A percentile compares a stretch with the other conserved stretches of the same genome.
phyloP scores from a whole-genome alignment of 2,329 filamentous ascomycete genomes.

The Colletotrichum kahawae region DNA sequence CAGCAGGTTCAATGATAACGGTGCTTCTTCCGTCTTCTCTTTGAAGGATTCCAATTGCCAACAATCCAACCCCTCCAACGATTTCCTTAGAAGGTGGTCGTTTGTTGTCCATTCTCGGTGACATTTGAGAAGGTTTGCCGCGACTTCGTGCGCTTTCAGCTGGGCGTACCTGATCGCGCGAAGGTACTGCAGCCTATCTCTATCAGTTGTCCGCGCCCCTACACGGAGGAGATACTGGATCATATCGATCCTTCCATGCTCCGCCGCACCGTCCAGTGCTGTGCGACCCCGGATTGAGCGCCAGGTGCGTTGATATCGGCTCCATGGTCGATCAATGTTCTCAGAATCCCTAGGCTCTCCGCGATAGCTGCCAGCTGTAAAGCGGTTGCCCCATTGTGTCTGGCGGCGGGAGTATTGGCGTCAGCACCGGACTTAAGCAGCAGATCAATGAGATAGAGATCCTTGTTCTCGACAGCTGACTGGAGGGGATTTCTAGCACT shows the following conservation, averaged over 20 bases:
- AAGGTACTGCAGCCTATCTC: neutral
- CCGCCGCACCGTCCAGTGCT: neutral
- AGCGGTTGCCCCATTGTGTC: neutral
- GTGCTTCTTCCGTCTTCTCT: rapidly evolving
- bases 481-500: neutral
- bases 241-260: neutral
- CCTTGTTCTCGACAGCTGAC: neutral
- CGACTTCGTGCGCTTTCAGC: neutral
- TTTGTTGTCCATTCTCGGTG: neutral
- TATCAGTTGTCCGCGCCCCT: neutral
- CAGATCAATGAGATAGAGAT: neutral
- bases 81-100: neutral
- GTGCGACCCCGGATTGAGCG: neutral
- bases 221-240: neutral
- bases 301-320: neutral
- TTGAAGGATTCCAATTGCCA: neutral
- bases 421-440: neutral
- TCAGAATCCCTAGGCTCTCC: neutral
- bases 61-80: rapidly evolving
- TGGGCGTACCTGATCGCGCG: neutral
- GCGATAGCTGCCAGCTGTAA: neutral
- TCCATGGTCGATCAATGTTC: neutral
- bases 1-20: neutral
- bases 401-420: neutral
- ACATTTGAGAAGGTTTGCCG: neutral